Base-by-base conservation (phyloP, 2,329 filamentous ascomycete species). In the Venturia asperata region DNA sequence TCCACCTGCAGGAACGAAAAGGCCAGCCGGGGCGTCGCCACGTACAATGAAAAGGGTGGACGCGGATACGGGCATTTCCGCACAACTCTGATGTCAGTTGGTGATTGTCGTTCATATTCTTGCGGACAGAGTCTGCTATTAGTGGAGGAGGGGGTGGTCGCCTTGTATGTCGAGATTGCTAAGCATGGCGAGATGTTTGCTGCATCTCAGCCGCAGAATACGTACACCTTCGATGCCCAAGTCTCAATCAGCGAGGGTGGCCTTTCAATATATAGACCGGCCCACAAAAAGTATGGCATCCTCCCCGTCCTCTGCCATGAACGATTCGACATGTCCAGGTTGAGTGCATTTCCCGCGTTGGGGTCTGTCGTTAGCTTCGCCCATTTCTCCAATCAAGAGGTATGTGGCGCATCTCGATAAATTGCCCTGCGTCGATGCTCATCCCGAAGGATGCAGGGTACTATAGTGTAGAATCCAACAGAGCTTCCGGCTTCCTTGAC, bases 391-490 rank as follows among this genome's bases (percentile, higher is more conserved):
- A 58, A 58, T 37, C 30, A 58, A 19, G 17, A 58, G 17, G 5
- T 58, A 21, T 9, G 52, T 37, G 30, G 52, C 52, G 52, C 30
- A 34, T 34, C 30, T 58, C 17, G 30, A 37, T 37, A 58, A 58
- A 58, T 58, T 58, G 52, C 27, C 47, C 21, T 58, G 52, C 52
- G 17, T 58, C 52, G 3, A 58, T n/a, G 52, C 52, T 58, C 7
- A 13, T 58, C 52, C 52, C 52, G 52, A 58, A 58, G 15, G 13
- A 10, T 27, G 21, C 47, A 52, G 52, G 52, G 30, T 56, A 27
- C n/a, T n/a, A n/a, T n/a, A n/a, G 30, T n/a, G 52, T 27, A 58
- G 52, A 17, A 24, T 13, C 52, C 6, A 58, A 24, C 52, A 37
- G n/a, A n/a, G n/a, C n/a, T n/a, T n/a, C n/a, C n/a, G n/a, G 5